A percentile compares a stretch with the other conserved stretches of the same genome.
Evolutionary conservation across 1,284 basidiomycete genomes (phyloP).

Genomic region (Cryptococcus neoformans): DNA sequence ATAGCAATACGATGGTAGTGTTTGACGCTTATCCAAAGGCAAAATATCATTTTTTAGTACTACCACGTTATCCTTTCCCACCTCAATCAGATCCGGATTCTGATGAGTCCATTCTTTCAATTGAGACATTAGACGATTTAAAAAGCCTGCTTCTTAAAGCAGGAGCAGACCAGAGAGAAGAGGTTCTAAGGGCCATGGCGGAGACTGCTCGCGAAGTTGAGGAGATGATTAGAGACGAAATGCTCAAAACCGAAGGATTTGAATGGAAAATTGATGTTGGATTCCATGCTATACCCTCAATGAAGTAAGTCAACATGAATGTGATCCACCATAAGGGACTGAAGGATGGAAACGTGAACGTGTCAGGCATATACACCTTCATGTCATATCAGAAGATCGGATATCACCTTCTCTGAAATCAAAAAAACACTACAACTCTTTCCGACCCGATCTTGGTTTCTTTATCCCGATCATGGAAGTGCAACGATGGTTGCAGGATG

Average conservation of each 20-base stretch:
- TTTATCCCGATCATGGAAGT: slow-evolving; percentile 77
- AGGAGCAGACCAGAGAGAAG: slow-evolving; percentile 44
- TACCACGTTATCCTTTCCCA: slow-evolving; percentile 59
- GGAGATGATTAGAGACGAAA: slow-evolving; percentile 70
- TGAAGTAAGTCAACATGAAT: slow-evolving; percentile 50
- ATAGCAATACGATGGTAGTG: slow-evolving; percentile 63
- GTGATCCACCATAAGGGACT: neutral
- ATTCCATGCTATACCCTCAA: slow-evolving; percentile 75
- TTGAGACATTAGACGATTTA: slow-evolving; percentile 58
- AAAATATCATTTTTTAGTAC: slow-evolving; percentile 74
- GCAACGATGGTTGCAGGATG: slow-evolving; percentile 65
- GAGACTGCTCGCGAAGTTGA: slow-evolving; percentile 59
- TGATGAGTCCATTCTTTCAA: slow-evolving; percentile 15
- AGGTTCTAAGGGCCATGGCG: slow-evolving; percentile 59
- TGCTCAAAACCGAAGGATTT: slow-evolving; percentile 72
- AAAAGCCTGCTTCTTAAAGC: slow-evolving; percentile 55
- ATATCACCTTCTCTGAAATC: slow-evolving; percentile 71
- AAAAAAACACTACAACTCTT: slow-evolving; percentile 95
- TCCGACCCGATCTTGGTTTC: slow-evolving; percentile 81
- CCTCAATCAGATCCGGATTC: slow-evolving; percentile 20
- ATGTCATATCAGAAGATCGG: slow-evolving; percentile 82
- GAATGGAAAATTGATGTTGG: slow-evolving; percentile 77
- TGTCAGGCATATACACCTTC: slow-evolving; percentile 75
- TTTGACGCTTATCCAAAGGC: slow-evolving; percentile 84
- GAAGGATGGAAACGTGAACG: neutral